Conservation (phyloP, 176 grass and related monocot genomes). For the Musa acuminata region DNA sequence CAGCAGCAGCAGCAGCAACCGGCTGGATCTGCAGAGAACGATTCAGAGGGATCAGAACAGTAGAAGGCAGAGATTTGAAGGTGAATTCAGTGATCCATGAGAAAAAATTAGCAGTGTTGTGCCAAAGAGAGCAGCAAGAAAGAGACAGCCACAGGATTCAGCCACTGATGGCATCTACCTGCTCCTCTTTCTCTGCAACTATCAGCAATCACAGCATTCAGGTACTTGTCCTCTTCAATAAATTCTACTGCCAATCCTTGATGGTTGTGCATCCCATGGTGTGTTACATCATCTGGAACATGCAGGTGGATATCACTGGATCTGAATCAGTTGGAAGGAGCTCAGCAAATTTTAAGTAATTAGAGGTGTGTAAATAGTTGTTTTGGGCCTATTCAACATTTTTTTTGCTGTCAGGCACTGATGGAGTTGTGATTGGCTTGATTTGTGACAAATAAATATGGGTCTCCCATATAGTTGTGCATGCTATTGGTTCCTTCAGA, state of each 20-base stretch:
- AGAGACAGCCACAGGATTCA: background rate
- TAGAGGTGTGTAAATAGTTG: background rate
- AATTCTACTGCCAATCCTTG: background rate
- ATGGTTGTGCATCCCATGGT: conserved; percentile 26
- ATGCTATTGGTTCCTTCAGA: background rate
- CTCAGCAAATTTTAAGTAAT: background rate
- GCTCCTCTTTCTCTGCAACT: background rate
- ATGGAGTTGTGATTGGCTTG: conserved; percentile 31
- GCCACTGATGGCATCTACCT: background rate
- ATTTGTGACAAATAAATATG: conserved; percentile 8
- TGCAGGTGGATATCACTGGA: conserved; percentile 20
- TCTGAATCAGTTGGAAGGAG: conserved; percentile 30
- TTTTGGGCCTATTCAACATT: background rate
- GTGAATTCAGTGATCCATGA: background rate
- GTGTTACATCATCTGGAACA: conserved; percentile 24
- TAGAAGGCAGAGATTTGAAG: conserved; percentile 20
- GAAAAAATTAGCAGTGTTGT: conserved; percentile 27
- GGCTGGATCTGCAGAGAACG: conserved; percentile 45
- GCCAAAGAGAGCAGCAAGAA: conserved; percentile 12
- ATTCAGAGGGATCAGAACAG: conserved; percentile 47
- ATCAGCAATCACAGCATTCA: background rate
- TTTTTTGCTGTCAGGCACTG: conserved; percentile 38
- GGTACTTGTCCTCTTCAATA: conserved; percentile 19
- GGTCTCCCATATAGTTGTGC: background rate
- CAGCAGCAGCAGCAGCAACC: conserved; percentile 43